Evolutionary conservation across 208 protist species (phyloP).

Genomic region (Jaenimonas drosophilae): DNA sequence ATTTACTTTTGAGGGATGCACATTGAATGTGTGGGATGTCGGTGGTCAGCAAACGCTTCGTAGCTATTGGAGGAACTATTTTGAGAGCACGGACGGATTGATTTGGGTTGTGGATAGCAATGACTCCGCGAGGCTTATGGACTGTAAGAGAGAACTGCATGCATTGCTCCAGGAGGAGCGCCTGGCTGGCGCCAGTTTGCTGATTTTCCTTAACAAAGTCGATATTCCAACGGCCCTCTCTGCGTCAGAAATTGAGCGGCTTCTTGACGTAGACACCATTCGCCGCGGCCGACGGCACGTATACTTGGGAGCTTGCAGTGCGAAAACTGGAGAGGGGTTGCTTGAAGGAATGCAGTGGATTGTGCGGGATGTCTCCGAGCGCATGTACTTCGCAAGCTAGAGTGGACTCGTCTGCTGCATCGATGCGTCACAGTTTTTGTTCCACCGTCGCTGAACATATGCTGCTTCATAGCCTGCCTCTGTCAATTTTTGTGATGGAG

Average conservation of each 20-base stretch:
- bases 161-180: conserved; percentile 94
- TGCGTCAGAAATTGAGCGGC: conserved; percentile 47
- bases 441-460: not conserved
- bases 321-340: conserved; percentile 93
- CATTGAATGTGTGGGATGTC: conserved; percentile 99
- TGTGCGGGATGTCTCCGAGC: conserved; percentile 93
- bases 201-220: conserved; percentile 99
- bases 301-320: conserved; percentile 93
- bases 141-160: conserved; percentile 94
- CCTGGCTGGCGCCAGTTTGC: conserved; percentile 96
- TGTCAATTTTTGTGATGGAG: conserved; percentile 2
- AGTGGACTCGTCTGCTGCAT: not conserved
- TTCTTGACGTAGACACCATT: conserved; percentile 74
- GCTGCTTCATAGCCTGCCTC: not conserved
- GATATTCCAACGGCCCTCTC: conserved; percentile 90
- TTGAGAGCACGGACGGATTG: conserved; percentile 93
- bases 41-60: conserved; percentile 99
- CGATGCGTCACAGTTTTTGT: not conserved
- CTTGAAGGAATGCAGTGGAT: conserved; percentile 98
- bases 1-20: conserved; percentile 93
- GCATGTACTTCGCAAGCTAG: conserved; percentile 80
- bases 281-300: conserved; percentile 88
- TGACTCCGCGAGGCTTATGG: conserved; percentile 81
- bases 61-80: conserved; percentile 98
- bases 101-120: conserved; percentile 97